Percentiles rank a stretch among this genome's conserved stretches.
These are phyloP conservation scores for Danielia reshetovae DNA, from an alignment of 805 yeast species.

Conservation along the genomic window DNA sequence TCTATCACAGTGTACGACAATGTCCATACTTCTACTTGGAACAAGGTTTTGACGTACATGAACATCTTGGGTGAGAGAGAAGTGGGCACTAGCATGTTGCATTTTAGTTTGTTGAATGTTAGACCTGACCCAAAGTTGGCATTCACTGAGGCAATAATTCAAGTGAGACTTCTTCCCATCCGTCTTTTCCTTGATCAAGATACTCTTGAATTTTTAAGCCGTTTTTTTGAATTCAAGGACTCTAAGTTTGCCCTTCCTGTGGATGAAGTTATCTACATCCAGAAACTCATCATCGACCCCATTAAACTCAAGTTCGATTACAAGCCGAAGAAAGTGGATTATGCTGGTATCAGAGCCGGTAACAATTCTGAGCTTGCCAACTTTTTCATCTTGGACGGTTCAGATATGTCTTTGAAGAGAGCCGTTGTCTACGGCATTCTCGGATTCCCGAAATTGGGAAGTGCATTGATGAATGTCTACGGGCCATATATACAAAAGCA, in stretches of 20 bases:
- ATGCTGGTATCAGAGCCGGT: conserved; percentile 81
- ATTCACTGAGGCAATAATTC: conserved; percentile 63
- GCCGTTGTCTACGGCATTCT: conserved; percentile 68
- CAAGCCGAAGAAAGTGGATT: conserved; percentile 86
- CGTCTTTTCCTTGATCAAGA: conserved; percentile 90
- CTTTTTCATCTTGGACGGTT: conserved; percentile 83
- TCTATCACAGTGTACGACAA: conserved; percentile 68
- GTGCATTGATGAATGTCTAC: conserved; percentile 67
- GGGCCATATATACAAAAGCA: conserved; percentile 81
- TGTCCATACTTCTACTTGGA: conserved; percentile 87
- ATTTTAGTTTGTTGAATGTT: conserved; percentile 49
- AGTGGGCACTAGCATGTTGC: conserved; percentile 60
- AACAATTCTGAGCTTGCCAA: conserved; percentile 84
- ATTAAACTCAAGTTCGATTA: conserved; percentile 74
- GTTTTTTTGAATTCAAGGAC: conserved; percentile 82
- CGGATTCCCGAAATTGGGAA: conserved; percentile 63
- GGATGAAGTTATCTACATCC: conserved; percentile 66
- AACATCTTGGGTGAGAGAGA: conserved; percentile 69
- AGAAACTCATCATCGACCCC: conserved; percentile 59
- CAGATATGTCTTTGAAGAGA: conserved; percentile 61
- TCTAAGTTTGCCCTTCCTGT: conserved; percentile 57
- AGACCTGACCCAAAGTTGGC: conserved; percentile 61
- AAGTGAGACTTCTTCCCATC: conserved; percentile 61
- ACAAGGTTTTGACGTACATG: conserved; percentile 70
- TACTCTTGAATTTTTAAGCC: conserved; percentile 73